These are phyloP conservation scores for Fusarium devonianum DNA, from an alignment of 2,329 filamentous ascomycete genomes.

Conservation along the genomic window DNA sequence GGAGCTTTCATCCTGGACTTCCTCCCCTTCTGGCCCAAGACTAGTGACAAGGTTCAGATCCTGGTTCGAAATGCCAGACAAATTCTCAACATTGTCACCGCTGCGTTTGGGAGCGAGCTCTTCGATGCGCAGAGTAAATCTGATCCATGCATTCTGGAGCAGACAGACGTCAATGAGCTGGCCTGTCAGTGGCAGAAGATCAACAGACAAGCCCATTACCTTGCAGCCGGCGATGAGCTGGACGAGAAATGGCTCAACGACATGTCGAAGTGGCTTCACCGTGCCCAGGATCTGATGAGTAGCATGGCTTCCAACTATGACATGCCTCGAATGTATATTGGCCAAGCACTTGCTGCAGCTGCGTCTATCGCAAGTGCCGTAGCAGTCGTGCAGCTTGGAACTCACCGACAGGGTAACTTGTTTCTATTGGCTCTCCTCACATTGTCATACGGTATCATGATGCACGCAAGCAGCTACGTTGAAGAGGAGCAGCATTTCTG, in stretches of 20 bases:
- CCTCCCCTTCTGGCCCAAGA: conserved; percentile 72
- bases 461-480: conserved; percentile 98
- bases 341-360: conserved; percentile 49
- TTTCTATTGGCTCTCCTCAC: conserved; percentile 60
- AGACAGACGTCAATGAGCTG: conserved; percentile 60
- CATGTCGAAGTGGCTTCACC: conserved; percentile 69
- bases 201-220: conserved; percentile 33
- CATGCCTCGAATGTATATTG: conserved; percentile 65
- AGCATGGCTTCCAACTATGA: conserved; percentile 94
- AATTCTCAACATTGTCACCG: conserved; percentile 77
- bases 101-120: conserved; percentile 67
- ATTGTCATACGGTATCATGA: conserved; percentile 79
- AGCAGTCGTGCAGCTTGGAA: conserved; percentile 20
- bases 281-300: conserved; percentile 82
- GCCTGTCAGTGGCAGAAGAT: conserved; percentile 71
- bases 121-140: conserved; percentile 47
- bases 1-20: conserved; percentile 85
- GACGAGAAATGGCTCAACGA: conserved; percentile 51
- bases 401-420: conserved; percentile 32
- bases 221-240: conserved; percentile 38
- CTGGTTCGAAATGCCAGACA: conserved; percentile 82
- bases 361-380: conserved; percentile 39
- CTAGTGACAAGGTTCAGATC: conserved; percentile 67
- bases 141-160: conserved; percentile 48
- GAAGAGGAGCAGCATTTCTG: conserved; percentile 99